Conservation (phyloP, 352 stramenopile genomes). For the Phytopythium mirpurense region DNA sequence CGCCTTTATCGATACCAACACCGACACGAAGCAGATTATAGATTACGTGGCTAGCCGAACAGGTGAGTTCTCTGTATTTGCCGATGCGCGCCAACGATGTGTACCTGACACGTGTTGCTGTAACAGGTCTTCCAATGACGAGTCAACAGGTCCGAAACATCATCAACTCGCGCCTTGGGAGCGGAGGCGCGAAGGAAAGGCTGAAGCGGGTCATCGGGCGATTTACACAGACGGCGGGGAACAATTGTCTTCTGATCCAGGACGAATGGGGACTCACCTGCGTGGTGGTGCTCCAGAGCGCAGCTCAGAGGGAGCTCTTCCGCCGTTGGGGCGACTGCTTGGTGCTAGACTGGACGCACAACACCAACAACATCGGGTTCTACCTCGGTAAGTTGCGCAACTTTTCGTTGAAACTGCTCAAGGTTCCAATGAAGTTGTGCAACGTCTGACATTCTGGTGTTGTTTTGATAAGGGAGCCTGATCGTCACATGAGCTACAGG, state of each 20-base stretch:
- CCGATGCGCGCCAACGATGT: too few relatives aligned
- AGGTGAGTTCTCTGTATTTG: not conserved
- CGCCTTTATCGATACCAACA: too few relatives aligned
- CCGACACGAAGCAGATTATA: too few relatives aligned
- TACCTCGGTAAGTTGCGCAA: constrained; percentile 15
- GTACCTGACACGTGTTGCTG: too few relatives aligned
- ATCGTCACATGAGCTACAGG: constrained; percentile 13
- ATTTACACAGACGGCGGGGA: not conserved
- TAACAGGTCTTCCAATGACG: too few relatives aligned
- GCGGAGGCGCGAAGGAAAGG: not conserved
- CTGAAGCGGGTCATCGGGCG: not conserved
- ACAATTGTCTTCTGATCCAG: not conserved
- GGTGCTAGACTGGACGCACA: constrained; percentile 18
- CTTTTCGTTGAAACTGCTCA: too few relatives aligned
- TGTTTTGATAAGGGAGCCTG: constrained; percentile 6
- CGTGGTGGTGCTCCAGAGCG: not conserved
- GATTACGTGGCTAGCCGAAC: too few relatives aligned
- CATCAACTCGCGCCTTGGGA: too few relatives aligned
- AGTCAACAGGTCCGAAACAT: too few relatives aligned
- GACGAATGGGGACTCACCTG: too few relatives aligned
- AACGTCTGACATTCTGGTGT: not conserved
- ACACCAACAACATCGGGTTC: constrained; percentile 15
- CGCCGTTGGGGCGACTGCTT: constrained; percentile 13
- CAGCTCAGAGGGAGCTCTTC: constrained; percentile 14
- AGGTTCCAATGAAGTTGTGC: too few relatives aligned